These are phyloP conservation scores for Suillus alpinus DNA, from an alignment of 768 basidiomycete genomes.

Conservation along the genomic window DNA sequence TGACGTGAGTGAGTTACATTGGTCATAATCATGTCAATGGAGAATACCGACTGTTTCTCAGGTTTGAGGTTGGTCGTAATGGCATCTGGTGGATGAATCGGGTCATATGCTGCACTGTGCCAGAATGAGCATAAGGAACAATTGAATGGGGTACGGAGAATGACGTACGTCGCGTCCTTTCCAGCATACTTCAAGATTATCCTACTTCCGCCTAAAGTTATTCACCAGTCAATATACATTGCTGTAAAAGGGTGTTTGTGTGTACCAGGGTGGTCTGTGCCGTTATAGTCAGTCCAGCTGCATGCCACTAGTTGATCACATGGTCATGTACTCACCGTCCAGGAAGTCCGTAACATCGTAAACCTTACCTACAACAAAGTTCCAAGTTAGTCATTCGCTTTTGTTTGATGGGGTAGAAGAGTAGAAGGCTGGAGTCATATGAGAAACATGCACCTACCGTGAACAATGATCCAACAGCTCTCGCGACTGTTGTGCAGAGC, in stretches of 20 bases:
- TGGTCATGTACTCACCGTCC: conserved; percentile 39
- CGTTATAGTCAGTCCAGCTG: conserved; percentile 6
- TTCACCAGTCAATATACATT: conserved; percentile 17
- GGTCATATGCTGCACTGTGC: conserved; percentile 67
- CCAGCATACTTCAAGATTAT: conserved; percentile 85
- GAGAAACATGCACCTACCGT: conserved; percentile 42
- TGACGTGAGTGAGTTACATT: conserved; percentile 15
- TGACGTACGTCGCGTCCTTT: conserved; percentile 75
- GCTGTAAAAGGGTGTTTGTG: not conserved
- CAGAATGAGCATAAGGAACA: not conserved
- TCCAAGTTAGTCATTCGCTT: not conserved
- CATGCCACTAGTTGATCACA: conserved; percentile 50
- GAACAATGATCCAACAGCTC: conserved; percentile 73
- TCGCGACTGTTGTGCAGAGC: conserved; percentile 48
- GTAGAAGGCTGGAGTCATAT: not conserved
- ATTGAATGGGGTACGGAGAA: conserved; percentile 13
- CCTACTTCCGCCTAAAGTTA: conserved; percentile 59
- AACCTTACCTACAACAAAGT: conserved; percentile 47
- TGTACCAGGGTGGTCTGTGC: not conserved
- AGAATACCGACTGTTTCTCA: conserved; percentile 64
- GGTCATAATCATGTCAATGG: not conserved
- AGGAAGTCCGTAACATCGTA: conserved; percentile 75
- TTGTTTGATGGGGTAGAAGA: not conserved
- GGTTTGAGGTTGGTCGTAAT: conserved; percentile 68
- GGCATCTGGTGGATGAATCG: conserved; percentile 79